phyloP scores from a whole-genome alignment of 768 basidiomycete species.

The Postia placenta region DNA sequence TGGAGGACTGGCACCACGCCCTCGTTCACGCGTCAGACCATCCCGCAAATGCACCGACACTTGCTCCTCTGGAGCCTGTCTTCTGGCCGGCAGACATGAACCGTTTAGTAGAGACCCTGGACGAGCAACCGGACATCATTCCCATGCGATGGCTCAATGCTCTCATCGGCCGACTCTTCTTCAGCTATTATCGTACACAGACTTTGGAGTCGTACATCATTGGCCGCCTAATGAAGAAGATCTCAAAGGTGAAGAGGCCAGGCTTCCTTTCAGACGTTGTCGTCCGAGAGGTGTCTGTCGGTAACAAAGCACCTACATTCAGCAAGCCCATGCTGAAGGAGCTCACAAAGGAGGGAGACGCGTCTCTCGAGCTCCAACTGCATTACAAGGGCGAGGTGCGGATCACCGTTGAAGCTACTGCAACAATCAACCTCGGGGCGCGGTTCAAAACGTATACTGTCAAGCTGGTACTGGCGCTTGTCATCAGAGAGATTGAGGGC shows the following conservation, averaged over 20 bases:
- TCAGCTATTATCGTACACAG: slow-evolving; percentile 84
- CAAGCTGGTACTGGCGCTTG: slow-evolving; percentile 83
- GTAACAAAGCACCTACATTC: slow-evolving; percentile 75
- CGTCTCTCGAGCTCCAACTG: slow-evolving; percentile 80
- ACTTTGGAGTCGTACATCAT: slow-evolving; percentile 82
- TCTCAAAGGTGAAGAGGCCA: slow-evolving; percentile 87
- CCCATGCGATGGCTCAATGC: slow-evolving; percentile 98
- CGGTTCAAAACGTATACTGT: slow-evolving; percentile 87
- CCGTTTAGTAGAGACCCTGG: slow-evolving; percentile 74
- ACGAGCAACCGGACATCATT: slow-evolving; percentile 92
- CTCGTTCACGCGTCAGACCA: slow-evolving; percentile 69
- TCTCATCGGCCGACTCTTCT: slow-evolving; percentile 86
- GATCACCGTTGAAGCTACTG: slow-evolving; percentile 86
- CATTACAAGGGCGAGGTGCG: slow-evolving; percentile 84
- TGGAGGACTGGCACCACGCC: slow-evolving; percentile 96
- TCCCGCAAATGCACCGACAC: slow-evolving; percentile 54
- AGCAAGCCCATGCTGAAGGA: slow-evolving; percentile 99
- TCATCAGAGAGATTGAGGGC: slow-evolving; percentile 86
- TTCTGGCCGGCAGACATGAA: slow-evolving; percentile 80
- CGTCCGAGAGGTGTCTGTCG: slow-evolving; percentile 87
- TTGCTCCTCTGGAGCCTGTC: slow-evolving; percentile 53
- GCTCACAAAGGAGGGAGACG: slow-evolving; percentile 90
- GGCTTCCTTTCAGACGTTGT: slow-evolving; percentile 78
- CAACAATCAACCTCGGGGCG: slow-evolving; percentile 76
- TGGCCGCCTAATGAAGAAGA: slow-evolving; percentile 85